Conservation (phyloP, 352 stramenopile species). For the Saprolegnia parasitica region DNA sequence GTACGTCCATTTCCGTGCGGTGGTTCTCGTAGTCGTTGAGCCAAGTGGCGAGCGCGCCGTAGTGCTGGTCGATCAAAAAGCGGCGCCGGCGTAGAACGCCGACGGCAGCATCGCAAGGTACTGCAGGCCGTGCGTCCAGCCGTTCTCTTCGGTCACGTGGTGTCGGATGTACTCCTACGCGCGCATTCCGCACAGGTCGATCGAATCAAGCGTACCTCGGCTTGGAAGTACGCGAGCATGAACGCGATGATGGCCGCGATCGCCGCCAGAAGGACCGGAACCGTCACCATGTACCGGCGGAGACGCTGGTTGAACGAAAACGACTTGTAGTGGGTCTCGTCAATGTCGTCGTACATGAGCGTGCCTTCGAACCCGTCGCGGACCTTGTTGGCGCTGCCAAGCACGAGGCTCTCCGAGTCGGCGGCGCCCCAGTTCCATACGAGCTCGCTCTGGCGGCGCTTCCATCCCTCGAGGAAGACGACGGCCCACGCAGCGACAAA, state of each 20-base stretch:
- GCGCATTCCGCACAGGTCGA: neutral
- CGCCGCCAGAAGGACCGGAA: slow-evolving; percentile 55
- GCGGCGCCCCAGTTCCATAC: slow-evolving; percentile 82
- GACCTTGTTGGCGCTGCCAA: slow-evolving; percentile 40
- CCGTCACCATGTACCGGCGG: slow-evolving; percentile 74
- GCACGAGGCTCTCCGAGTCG: slow-evolving; percentile 35
- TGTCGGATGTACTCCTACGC: slow-evolving; percentile 49
- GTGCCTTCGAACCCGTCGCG: slow-evolving; percentile 66
- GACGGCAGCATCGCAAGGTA: slow-evolving; percentile 69
- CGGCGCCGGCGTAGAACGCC: slow-evolving; percentile 66
- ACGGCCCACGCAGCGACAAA: slow-evolving; percentile 88
- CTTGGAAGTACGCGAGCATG: slow-evolving; percentile 78
- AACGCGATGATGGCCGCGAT: slow-evolving; percentile 64
- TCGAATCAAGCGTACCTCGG: slow-evolving; percentile 35
- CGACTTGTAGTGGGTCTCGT: slow-evolving; percentile 79
- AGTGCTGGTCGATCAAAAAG: slow-evolving; percentile 72
- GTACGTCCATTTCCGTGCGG: slow-evolving; percentile 80
- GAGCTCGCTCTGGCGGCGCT: slow-evolving; percentile 79
- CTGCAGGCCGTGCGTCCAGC: slow-evolving; percentile 58
- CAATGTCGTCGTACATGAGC: slow-evolving; percentile 68
- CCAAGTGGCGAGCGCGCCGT: slow-evolving; percentile 86
- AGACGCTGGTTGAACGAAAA: slow-evolving; percentile 70
- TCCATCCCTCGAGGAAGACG: slow-evolving; percentile 89
- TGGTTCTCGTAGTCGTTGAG: slow-evolving; percentile 94
- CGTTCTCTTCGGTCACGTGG: slow-evolving; percentile 51